Percentiles rank a stretch among this genome's conserved stretches.
Evolutionary conservation across 2,329 filamentous ascomycete species (phyloP).

Genomic region (Penicillium sp.): DNA sequence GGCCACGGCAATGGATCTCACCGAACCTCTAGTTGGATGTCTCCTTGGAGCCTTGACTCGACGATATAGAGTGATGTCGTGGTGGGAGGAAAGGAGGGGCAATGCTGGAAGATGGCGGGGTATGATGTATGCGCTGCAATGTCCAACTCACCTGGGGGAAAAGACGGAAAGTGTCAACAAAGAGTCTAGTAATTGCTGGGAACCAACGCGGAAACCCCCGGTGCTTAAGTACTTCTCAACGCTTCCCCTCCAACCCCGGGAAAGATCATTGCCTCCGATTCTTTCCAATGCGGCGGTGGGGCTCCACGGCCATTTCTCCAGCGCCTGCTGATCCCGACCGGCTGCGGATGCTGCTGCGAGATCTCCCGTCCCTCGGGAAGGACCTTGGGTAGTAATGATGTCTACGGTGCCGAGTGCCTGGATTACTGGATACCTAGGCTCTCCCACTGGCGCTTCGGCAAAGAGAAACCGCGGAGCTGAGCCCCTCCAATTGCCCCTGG

Average conservation of each 20-base stretch:
- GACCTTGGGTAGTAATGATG: no score
- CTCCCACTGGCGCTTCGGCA: no score
- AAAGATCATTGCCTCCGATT: slow-evolving; percentile 37
- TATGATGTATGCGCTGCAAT: slow-evolving; percentile 5
- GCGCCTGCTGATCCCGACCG: slow-evolving; percentile 30
- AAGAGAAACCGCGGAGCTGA: no score
- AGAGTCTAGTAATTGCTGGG: slow-evolving; percentile 15
- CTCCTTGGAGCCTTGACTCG: slow-evolving; percentile 12
- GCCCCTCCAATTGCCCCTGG: no score
- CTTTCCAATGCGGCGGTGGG: slow-evolving; percentile 41
- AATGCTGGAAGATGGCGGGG: slow-evolving; percentile 17
- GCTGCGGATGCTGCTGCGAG: slow-evolving; percentile 32
- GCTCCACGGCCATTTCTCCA: slow-evolving; percentile 28
- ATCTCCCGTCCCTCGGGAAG: slow-evolving; percentile 42
- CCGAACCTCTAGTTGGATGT: background rate
- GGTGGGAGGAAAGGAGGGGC: slow-evolving; percentile 14
- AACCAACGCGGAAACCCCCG: slow-evolving; percentile 19
- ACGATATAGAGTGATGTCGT: slow-evolving; percentile 17
- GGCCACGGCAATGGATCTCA: slow-evolving; percentile 19
- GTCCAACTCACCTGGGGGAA: slow-evolving; percentile 18
- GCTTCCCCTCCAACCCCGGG: slow-evolving; percentile 19
- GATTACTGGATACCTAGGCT: no score
- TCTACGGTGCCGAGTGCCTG: no score
- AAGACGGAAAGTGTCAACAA: slow-evolving; percentile 3
- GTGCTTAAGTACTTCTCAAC: slow-evolving; percentile 21